Conservation (phyloP, 2,329 filamentous ascomycete species). For the Chrysoporthe deuterocubensis region DNA sequence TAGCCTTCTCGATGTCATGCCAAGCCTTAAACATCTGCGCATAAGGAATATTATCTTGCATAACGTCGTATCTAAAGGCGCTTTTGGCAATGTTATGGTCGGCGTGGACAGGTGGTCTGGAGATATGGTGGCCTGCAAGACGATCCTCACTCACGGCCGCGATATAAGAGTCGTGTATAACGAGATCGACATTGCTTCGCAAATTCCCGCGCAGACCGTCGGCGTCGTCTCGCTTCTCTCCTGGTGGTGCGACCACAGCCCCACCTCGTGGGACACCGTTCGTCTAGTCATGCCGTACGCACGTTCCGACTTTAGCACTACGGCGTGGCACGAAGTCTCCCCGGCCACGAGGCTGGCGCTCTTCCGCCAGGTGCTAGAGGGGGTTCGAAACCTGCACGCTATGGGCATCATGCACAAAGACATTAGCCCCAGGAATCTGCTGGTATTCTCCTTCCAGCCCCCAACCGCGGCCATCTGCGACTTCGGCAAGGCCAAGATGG, state of each 20-base stretch:
- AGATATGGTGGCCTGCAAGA: constrained; percentile 26
- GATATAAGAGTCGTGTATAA: not conserved
- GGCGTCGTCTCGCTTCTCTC: not conserved
- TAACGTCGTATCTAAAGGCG: constrained; percentile 23
- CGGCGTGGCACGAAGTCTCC: constrained; percentile 14
- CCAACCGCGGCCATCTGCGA: constrained; percentile 26
- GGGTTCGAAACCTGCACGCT: constrained; percentile 25
- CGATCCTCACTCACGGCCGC: constrained; percentile 2
- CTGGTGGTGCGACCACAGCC: constrained; percentile 11
- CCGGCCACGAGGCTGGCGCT: constrained; percentile 19
- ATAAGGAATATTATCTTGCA: constrained; percentile 23
- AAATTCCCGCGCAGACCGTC: not conserved
- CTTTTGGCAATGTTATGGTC: constrained; percentile 26
- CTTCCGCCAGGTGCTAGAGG: constrained; percentile 26
- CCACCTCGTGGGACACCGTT: constrained; percentile 19
- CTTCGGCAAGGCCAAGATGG: constrained; percentile 18
- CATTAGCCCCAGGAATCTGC: constrained; percentile 29
- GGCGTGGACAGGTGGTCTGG: constrained; percentile 23
- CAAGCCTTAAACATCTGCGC: not conserved
- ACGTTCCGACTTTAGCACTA: constrained; percentile 16
- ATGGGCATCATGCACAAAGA: constrained; percentile 29
- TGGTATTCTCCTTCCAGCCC: constrained; percentile 20
- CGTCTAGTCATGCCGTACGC: constrained; percentile 27
- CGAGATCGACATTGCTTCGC: constrained; percentile 8
- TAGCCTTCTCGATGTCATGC: constrained; percentile 2